Base-by-base conservation (phyloP, 306 rosid genomes). In the Pyrus pyrifolia region DNA sequence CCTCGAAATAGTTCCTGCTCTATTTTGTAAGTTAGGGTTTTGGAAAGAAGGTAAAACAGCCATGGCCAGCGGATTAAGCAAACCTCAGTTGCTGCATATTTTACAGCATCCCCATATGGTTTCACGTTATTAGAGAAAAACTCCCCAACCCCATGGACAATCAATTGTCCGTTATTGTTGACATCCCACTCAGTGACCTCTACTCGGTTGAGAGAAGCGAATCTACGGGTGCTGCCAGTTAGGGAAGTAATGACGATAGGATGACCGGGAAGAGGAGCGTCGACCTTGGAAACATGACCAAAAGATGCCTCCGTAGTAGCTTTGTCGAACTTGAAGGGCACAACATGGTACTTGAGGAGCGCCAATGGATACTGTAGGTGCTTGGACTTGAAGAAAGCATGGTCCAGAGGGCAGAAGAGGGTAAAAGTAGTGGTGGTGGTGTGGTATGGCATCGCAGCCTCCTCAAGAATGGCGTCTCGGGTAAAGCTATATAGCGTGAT, bases 201-300 rank as follows among this genome's bases (percentile, higher is more conserved):
- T 10, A 14, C 67, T 33, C 15, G 66, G 70, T 65, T 65, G 5
- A 65, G 25, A 1, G 27, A 33, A 65, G 46, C 22, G 12, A 15
- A 30, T 3, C 14, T 2, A 1, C 0, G 2, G 6, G 8, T 7
- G 31, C 3, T 23, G 13, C 4, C 11, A 23, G 64, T 31, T 33
- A 65, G 46, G 45, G 69, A 65, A 65, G 69, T 65, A 15, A 72
- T 59, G 3, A 46, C 6, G 7, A 46, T 5, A 46, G 53, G 53
- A 46, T 46, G 53, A 14, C 53, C 5, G 7, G 7, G 73, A 15
- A 53, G 27, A 9, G 67, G 67, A 2, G 79, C 55, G 1, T 67
- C 73, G 4, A 76, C 25, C 65, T 65, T 76, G 27, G 79, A 76
- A 29, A 63, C 71, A 64, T 10, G 60, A 17, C 45, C 21, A 64